phyloP scores from a whole-genome alignment of 495 filamentous ascomycete species.

The Penicillium salamii region DNA sequence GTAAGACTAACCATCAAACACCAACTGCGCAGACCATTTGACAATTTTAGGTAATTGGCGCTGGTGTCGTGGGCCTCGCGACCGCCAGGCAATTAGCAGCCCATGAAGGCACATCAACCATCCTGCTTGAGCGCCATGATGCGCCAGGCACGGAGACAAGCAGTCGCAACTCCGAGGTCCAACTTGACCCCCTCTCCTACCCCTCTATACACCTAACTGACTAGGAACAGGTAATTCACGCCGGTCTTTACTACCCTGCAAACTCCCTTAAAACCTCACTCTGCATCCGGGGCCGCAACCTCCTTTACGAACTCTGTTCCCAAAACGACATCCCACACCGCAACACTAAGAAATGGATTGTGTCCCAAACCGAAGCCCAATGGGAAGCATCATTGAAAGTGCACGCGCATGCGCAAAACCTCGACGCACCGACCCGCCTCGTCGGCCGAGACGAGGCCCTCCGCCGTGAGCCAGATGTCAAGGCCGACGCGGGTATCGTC shows the following conservation, averaged over 20 bases:
- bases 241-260: conserved; percentile 86
- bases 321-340: conserved; percentile 63
- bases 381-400: conserved; percentile 62
- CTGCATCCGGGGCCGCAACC: conserved; percentile 70
- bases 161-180: conserved; percentile 84
- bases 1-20: conserved; percentile 37
- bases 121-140: conserved; percentile 80
- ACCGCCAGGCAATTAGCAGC: conserved; percentile 73
- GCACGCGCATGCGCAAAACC: conserved; percentile 60
- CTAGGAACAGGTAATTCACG: conserved; percentile 76
- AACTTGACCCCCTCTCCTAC: neutral
- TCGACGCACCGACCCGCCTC: conserved; percentile 72
- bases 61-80: conserved; percentile 88
- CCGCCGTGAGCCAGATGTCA: conserved; percentile 69
- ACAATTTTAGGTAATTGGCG: conserved; percentile 72
- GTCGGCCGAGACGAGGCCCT: conserved; percentile 58
- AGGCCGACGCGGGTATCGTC: conserved; percentile 66
- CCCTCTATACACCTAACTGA: neutral
- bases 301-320: conserved; percentile 78
- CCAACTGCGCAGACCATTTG: conserved; percentile 3
- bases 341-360: conserved; percentile 89
- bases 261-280: conserved; percentile 76
- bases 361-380: conserved; percentile 76
- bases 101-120: conserved; percentile 59
- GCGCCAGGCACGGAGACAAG: conserved; percentile 86